These are phyloP conservation scores for Juglanconis sp. DNA, from an alignment of 2,329 filamentous ascomycete species.

Conservation along the genomic window DNA sequence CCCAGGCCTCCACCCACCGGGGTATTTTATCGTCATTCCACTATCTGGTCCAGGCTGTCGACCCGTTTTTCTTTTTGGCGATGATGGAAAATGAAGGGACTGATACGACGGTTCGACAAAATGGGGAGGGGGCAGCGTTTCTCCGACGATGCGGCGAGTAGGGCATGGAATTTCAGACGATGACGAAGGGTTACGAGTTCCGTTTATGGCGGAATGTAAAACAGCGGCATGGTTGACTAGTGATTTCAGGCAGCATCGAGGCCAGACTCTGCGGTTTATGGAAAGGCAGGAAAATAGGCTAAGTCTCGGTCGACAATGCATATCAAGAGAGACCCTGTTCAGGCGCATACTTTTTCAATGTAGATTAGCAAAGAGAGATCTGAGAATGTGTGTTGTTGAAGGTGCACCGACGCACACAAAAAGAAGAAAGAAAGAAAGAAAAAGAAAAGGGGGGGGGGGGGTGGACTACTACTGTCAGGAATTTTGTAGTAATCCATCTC, in stretches of 20 bases:
- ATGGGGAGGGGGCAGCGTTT: neutral
- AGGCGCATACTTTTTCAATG: neutral
- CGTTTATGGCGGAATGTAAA: neutral
- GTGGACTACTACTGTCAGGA: neutral
- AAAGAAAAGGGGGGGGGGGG: no score
- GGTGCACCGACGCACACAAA: neutral
- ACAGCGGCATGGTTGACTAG: neutral
- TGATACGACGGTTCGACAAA: neutral
- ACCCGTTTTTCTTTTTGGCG: neutral
- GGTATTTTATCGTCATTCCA: neutral
- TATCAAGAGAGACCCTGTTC: conserved; percentile 3
- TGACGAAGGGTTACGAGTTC: neutral
- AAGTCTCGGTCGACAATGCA: neutral
- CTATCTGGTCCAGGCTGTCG: neutral
- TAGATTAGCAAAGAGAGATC: neutral
- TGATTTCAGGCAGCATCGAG: neutral
- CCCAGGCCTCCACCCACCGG: neutral
- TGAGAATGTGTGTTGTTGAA: neutral
- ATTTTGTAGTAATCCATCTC: neutral
- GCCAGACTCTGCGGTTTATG: neutral
- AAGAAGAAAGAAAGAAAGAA: neutral
- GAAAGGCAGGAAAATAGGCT: neutral
- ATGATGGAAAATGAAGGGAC: neutral
- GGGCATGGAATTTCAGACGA: neutral
- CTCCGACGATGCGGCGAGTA: neutral